Evolutionary conservation across 2,329 filamentous ascomycete species (phyloP).

Genomic region (Gliomastix tumulicola): DNA sequence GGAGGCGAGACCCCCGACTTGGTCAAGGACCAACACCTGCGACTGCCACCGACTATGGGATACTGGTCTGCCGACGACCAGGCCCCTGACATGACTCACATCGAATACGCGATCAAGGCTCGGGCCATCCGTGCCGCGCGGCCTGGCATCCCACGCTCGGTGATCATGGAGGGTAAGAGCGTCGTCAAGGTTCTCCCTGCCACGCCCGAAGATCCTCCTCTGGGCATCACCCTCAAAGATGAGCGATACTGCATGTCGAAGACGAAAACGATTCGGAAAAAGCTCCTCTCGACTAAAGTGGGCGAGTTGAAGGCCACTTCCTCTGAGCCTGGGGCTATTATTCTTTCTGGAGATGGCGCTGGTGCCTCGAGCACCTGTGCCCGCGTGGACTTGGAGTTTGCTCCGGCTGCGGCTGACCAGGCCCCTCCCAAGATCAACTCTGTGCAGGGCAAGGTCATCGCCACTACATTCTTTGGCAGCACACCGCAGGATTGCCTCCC

Average conservation of each 20-base stretch:
- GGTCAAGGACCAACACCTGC: constrained; percentile 45
- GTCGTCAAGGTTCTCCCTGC: constrained; percentile 46
- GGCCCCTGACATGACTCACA: constrained; percentile 44
- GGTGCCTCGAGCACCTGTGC: constrained; percentile 32
- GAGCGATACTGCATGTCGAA: constrained; percentile 41
- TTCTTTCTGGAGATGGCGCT: constrained; percentile 42
- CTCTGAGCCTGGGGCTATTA: constrained; percentile 38
- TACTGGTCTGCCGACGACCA: constrained; percentile 48
- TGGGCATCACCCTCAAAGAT: constrained; percentile 40
- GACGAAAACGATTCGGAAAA: constrained; percentile 46
- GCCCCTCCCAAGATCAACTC: constrained; percentile 40
- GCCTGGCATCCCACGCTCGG: constrained; percentile 12
- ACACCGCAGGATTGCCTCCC: constrained; percentile 38
- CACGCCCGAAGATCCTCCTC: constrained; percentile 40
- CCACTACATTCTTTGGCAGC: constrained; percentile 45
- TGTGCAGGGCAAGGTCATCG: constrained; percentile 41
- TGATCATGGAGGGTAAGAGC: constrained; percentile 32
- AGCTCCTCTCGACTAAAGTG: constrained; percentile 42
- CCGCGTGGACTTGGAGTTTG: constrained; percentile 39
- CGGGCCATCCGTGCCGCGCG: constrained; percentile 22
- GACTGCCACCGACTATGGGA: constrained; percentile 44
- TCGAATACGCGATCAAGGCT: constrained; percentile 47
- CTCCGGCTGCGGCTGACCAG: constrained; percentile 32
- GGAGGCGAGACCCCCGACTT: constrained; percentile 29
- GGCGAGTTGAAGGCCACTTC: constrained; percentile 40